phyloP scores from a whole-genome alignment of 306 rosid species.

The Geum urbanum region DNA sequence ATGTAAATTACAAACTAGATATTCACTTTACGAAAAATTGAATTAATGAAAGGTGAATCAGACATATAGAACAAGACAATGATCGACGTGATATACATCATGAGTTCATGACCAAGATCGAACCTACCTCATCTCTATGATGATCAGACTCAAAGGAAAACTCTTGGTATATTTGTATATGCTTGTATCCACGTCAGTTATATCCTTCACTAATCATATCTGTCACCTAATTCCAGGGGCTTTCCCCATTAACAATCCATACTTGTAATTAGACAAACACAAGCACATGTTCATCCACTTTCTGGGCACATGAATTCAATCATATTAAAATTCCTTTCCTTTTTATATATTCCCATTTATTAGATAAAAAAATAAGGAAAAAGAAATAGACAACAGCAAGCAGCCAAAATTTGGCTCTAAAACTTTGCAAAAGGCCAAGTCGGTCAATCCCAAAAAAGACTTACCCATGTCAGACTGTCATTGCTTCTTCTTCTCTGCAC shows the following conservation, averaged over 20 bases:
- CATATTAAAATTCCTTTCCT: background rate
- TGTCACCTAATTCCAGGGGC: background rate
- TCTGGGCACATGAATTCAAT: background rate
- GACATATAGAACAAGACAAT: too few species aligned
- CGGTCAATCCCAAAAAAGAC: background rate
- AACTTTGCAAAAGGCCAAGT: slow-evolving; percentile 9
- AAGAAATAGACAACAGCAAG: background rate
- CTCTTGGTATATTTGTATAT: too few species aligned
- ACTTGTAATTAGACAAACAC: background rate
- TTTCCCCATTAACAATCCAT: background rate
- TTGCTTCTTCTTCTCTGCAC: background rate
- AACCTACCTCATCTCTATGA: too few species aligned
- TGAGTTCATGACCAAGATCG: too few species aligned
- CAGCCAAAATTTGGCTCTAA: background rate
- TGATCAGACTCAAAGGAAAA: too few species aligned
- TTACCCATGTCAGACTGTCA: background rate
- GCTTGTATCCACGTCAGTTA: background rate
- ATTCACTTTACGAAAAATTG: too few species aligned
- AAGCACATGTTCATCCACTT: background rate
- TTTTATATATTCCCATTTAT: background rate
- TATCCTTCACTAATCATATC: background rate
- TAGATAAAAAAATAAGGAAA: background rate
- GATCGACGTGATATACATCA: too few species aligned
- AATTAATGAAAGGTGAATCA: too few species aligned
- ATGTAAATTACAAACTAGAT: too few species aligned